Evolutionary conservation across 1,139 yeast species (phyloP).

Genomic region (Suhomyces kunorum): DNA sequence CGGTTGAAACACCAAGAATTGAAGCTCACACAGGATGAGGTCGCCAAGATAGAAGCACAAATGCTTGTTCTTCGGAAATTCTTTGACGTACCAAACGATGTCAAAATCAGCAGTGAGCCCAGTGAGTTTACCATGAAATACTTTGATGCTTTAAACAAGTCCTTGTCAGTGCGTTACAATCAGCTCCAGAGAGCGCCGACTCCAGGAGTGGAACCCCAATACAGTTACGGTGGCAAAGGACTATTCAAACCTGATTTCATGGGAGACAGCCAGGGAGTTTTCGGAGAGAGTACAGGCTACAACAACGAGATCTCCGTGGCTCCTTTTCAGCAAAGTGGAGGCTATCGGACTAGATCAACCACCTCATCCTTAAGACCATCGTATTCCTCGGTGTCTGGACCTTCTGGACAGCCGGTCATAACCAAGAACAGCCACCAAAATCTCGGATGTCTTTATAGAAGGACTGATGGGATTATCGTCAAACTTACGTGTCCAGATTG

Average conservation of each 20-base stretch:
- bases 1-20: constrained; percentile 69
- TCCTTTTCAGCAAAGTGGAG: constrained; percentile 11
- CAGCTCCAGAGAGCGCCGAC: constrained; percentile 17
- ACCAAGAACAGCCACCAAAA: constrained; percentile 22
- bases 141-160: constrained; percentile 39
- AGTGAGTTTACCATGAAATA: constrained; percentile 52
- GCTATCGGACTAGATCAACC: constrained; percentile 51
- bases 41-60: constrained; percentile 64
- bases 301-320: constrained; percentile 6
- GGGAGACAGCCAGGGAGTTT: constrained; percentile 8
- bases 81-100: constrained; percentile 49
- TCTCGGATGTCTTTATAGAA: constrained; percentile 61
- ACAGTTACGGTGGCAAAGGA: constrained; percentile 13
- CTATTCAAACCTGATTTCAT: constrained; percentile 16
- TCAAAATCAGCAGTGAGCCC: constrained; percentile 44
- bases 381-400: constrained; percentile 16
- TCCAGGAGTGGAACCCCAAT: constrained; percentile 7
- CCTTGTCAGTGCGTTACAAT: constrained; percentile 38
- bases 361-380: constrained; percentile 51
- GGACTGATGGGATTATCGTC: constrained; percentile 74
- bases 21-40: constrained; percentile 58
- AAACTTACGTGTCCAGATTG: constrained; percentile 70
- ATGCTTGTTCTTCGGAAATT: constrained; percentile 54
- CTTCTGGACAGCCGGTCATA: constrained; percentile 14
- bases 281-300: constrained; percentile 1